Base-by-base conservation (phyloP, 2,329 filamentous ascomycete genomes). In the Aplosporella prunicola region DNA sequence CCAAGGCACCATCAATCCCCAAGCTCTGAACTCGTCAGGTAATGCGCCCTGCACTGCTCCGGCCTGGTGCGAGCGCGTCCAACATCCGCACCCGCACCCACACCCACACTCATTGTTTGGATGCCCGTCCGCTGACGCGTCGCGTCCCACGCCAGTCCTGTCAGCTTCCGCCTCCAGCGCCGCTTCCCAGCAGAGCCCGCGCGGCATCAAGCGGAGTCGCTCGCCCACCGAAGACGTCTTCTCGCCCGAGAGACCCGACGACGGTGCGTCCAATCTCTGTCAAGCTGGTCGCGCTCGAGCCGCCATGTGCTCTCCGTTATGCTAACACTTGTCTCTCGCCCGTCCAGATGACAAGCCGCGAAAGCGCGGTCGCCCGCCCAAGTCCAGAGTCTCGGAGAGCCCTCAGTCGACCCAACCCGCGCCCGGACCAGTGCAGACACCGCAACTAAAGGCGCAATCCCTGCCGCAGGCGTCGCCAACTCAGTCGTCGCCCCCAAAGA, bases 401-500 rank as follows among this genome's bases (percentile, higher is more conserved):
- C 67, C 76, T 47, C 70, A 63, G 46, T 72, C 73, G 49, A 61
- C 67, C 35, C 66, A 69, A 51, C 67, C 45, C n/a, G 57, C 62
- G 33, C 62, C 54, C 36, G 33, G 33, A 20, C 50, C 63, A 28
- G 62, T 69, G 36, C 67, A 69, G 55, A 76, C 58, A 53, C 78
- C 66, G 41, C 74, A 60, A 62, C 66, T 63, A 61, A 76, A 57
- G 46, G 61, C 60, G n/a, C 60, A 68, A 43, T 49, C 60, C 27
- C 55, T 69, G 26, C 63, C 68, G 25, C 67, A 70, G 40, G 52
- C 54, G 7, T 74, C 74, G 14, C 74, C 75, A 10, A 62, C 65
- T 14, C 84, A 76, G 44, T 59, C 66, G 13, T 78, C 76, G 10
- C 73, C 86, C 11, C 78, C 83, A 15, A 91, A 89, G 61, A 74